A percentile compares a stretch with the other conserved stretches of the same genome.
Evolutionary conservation across 768 basidiomycete species (phyloP).

Genomic region (Tulasnella sp.): DNA sequence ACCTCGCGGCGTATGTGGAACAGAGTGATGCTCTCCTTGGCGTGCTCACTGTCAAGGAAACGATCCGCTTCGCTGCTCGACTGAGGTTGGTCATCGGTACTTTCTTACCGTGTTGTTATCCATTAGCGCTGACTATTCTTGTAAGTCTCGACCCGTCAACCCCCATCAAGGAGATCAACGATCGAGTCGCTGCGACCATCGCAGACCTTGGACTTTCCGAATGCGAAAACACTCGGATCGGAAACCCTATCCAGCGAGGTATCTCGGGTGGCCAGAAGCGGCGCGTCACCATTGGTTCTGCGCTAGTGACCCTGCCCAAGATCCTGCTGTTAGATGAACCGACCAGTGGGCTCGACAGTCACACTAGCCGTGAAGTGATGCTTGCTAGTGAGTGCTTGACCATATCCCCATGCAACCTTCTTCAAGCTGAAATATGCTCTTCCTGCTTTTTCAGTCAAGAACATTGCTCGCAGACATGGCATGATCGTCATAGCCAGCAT

Average conservation of each 20-base stretch:
- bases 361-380: conserved; percentile 18
- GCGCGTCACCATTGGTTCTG: conserved; percentile 46
- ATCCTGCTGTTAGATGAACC: conserved; percentile 55
- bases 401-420: background rate
- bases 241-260: conserved; percentile 45
- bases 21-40: conserved; percentile 52
- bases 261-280: conserved; percentile 52
- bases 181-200: conserved; percentile 38
- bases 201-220: conserved; percentile 38
- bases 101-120: too few species aligned
- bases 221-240: conserved; percentile 42
- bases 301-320: conserved; percentile 49
- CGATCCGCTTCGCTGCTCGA: conserved; percentile 41
- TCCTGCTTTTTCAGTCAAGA: conserved; percentile 29
- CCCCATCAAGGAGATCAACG: conserved; percentile 28
- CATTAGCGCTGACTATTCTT: too few species aligned
- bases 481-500: conserved; percentile 55
- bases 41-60: conserved; percentile 47
- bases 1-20: conserved; percentile 43
- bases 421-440: background rate
- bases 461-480: conserved; percentile 35
- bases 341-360: conserved; percentile 42
- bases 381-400: conserved; percentile 29
- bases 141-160: conserved; percentile 18
- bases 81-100: conserved; percentile 33